A percentile compares a stretch with the other conserved stretches of the same genome.
phyloP scores from a whole-genome alignment of 169 alveolate genomes.

The Plasmodium knowlesi region DNA sequence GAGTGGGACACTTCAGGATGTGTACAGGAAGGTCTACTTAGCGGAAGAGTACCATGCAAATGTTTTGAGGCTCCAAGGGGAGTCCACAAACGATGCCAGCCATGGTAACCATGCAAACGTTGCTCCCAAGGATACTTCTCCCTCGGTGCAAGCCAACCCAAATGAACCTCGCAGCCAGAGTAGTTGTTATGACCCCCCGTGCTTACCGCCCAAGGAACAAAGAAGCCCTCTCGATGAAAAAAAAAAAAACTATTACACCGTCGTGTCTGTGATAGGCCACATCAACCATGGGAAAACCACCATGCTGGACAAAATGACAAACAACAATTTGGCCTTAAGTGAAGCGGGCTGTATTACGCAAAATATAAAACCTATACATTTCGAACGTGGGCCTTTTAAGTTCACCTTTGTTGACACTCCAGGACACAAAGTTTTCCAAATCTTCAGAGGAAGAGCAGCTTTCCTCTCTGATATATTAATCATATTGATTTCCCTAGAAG shows the following conservation, averaged over 20 bases:
- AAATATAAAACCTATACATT: slow-evolving; percentile 69
- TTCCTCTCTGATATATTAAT: slow-evolving; percentile 84
- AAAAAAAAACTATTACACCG: slow-evolving; percentile 77
- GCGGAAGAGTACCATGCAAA: slow-evolving; percentile 19
- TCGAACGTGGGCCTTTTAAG: slow-evolving; percentile 57
- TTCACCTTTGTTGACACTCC: slow-evolving; percentile 87
- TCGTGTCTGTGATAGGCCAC: slow-evolving; percentile 88
- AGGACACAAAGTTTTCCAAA: slow-evolving; percentile 85
- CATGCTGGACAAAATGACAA: slow-evolving; percentile 76
- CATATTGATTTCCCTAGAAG: slow-evolving; percentile 82
- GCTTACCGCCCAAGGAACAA: slow-evolving; percentile 4
- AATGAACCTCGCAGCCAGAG: not conserved
- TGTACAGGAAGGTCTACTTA: slow-evolving; percentile 24
- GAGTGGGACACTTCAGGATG: slow-evolving; percentile 10
- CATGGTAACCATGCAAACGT: not conserved
- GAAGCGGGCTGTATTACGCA: slow-evolving; percentile 81
- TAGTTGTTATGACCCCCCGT: not conserved
- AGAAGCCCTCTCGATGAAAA: slow-evolving; percentile 2
- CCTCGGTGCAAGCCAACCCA: not conserved
- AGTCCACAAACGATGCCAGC: not conserved
- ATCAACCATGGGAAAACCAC: slow-evolving; percentile 91
- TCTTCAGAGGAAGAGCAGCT: slow-evolving; percentile 86
- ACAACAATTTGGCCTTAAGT: slow-evolving; percentile 40
- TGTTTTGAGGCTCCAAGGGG: not conserved
- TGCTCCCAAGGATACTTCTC: not conserved